Base-by-base conservation (phyloP, 2,329 filamentous ascomycete species). In the Coniochaeta sp. region DNA sequence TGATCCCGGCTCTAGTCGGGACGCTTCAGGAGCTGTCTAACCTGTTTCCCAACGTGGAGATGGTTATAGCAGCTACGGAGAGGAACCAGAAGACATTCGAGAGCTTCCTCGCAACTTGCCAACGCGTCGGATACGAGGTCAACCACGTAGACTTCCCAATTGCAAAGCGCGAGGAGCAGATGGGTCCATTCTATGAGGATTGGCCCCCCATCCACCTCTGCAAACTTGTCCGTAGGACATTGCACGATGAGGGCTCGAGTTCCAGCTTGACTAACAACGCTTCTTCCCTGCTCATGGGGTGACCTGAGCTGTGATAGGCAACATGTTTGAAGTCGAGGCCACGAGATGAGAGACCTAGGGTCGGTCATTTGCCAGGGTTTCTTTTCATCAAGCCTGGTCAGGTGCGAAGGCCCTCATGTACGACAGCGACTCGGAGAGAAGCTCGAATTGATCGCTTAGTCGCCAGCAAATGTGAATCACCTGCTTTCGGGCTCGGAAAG, bases 51-150 rank as follows among this genome's bases (percentile, higher is more conserved):
- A 68, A 69, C 0, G 76, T 86, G 16, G 75, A 82, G 54, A 81
- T 90, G 38, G 74, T 91, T 54, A 86, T 93, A 61, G 82, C 89
- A 4, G 87, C 87, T 19, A 88, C 89, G 0, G 82, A 92, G 64
- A 80, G 90, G 62, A 92, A 92, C 66, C 77, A 80, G 61, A 77
- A 83, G 61, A 93, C 90, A 0, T 89, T 89, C 67, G 77, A 83
- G 62, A 76, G 76, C 6, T 92, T 93, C 69, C 67, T 85, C 63
- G 74, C 79, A 26, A 80, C 78, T 57, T 90, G 88, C 71, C 73
- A 78, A 73, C 72, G 72, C 70, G 78, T 71, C 12, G 70, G 70
- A 0, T 77, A 82, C 64, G 66, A 61, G 16, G 73, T 85, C 19
- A 68, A 74, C 52, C 71, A 78, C 43, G 63, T 83, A 28, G 65